A percentile compares a stretch with the other conserved stretches of the same genome.
Conservation (phyloP, 1,284 basidiomycete genomes). For the Ceratobasidium theobromae region DNA sequence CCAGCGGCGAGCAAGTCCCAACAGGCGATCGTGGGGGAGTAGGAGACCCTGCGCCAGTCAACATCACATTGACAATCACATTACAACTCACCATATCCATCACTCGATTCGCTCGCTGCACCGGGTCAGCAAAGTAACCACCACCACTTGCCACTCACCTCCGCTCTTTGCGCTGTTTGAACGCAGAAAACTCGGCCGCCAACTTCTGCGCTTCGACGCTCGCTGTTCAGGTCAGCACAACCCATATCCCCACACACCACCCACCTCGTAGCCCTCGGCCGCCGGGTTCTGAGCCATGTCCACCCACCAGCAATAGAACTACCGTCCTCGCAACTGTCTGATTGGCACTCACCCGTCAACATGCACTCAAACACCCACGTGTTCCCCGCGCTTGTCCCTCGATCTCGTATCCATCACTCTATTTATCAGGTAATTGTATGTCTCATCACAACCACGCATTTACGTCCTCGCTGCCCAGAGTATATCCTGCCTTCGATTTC, state of each 20-base stretch:
- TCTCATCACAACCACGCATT: too few species aligned
- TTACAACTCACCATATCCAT: too few species aligned
- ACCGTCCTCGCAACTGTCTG: too few species aligned
- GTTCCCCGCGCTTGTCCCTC: conserved; percentile 29
- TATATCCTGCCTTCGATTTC: too few species aligned
- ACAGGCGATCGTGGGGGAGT: background rate
- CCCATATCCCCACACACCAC: background rate
- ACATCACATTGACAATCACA: too few species aligned
- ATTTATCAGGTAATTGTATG: too few species aligned
- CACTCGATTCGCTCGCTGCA: background rate
- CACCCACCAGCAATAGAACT: background rate
- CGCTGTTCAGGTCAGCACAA: conserved; percentile 21
- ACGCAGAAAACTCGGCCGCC: conserved; percentile 17
- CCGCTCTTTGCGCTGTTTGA: conserved; percentile 3
- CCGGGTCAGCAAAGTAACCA: background rate
- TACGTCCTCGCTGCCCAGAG: too few species aligned
- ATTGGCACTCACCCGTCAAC: background rate
- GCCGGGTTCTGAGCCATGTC: background rate
- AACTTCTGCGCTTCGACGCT: conserved; percentile 14
- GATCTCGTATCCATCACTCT: background rate
- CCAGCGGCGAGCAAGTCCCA: background rate
- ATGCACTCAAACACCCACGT: conserved; percentile 8
- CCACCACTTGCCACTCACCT: conserved; percentile 1
- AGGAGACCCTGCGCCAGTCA: too few species aligned
- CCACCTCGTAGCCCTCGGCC: background rate